phyloP scores from a whole-genome alignment of 768 basidiomycete genomes.

The Lactarius evosmus region DNA sequence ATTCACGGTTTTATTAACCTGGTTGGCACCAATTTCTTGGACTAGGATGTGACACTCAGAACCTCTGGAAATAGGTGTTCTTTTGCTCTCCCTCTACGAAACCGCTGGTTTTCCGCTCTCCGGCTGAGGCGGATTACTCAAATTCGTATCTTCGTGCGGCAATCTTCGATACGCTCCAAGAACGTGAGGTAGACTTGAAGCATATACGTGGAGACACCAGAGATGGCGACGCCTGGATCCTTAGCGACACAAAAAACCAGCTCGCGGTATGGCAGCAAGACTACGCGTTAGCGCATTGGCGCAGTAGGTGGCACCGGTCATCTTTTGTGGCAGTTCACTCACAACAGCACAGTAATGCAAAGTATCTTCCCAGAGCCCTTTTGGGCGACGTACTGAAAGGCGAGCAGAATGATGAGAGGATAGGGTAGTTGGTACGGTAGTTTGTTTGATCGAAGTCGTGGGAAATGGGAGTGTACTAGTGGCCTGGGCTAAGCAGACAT shows the following conservation, averaged over 20 bases:
- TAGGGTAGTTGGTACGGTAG: background rate
- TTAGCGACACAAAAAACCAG: constrained; percentile 62
- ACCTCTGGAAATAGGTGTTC: constrained; percentile 55
- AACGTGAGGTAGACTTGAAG: constrained; percentile 28
- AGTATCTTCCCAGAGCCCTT: constrained; percentile 63
- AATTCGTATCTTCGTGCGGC: constrained; percentile 63
- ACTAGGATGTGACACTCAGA: constrained; percentile 1
- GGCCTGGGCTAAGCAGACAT: background rate
- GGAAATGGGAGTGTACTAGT: background rate
- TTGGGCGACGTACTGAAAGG: constrained; percentile 72
- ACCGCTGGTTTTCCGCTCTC: constrained; percentile 57
- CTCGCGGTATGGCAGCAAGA: constrained; percentile 63
- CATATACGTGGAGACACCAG: constrained; percentile 33
- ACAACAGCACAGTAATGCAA: constrained; percentile 60
- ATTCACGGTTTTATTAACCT: constrained; percentile 65
- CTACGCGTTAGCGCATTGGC: constrained; percentile 73
- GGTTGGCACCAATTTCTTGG: constrained; percentile 42
- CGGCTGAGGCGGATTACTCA: constrained; percentile 57
- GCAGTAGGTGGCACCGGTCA: constrained; percentile 43
- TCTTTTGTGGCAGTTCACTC: background rate
- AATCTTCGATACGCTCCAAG: constrained; percentile 48
- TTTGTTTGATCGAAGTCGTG: constrained; percentile 1
- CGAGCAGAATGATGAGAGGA: background rate
- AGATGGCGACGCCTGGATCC: constrained; percentile 45
- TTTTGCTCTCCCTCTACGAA: constrained; percentile 65